Evolutionary conservation across 169 alveolate genomes (phyloP), one percentile per base, ranked within the genome.

Genomic region (Toxoplasma gondii): DNA sequence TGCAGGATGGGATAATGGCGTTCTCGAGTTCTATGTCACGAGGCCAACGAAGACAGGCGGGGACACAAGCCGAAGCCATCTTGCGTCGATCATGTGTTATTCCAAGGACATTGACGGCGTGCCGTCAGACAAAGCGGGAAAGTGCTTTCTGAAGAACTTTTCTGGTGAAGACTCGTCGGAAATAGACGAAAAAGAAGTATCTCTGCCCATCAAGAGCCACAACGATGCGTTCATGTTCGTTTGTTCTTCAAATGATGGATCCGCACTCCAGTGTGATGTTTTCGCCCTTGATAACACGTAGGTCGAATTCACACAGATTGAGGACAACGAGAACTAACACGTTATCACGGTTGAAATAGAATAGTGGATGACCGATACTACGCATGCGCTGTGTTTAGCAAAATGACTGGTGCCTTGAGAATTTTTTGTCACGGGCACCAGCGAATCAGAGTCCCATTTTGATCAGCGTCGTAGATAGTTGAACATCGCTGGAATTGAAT

Each of bases 221-320:
- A 49, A 41, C 31, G 7, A 41, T 44, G 90, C 69, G 5, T 82
- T 82, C 90, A 82, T 82, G 90, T 82, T 82, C 27, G 90, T 82
- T 24, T 82, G 90, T 38, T 12, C 38, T 49, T 5, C 67, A 36
- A 82, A 34, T 41, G 67, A 36, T 16, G 38, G n/a, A 0, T 7
- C n/a, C n/a, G 49, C 45, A 36, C 67, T 82, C 67, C 31, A 43
- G 69, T 82, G 90, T 67, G 64, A 82, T 10, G 90, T 82, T 7
- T 41, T 16, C 64, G 90, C 41, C 41, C 41, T 31, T 67, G 90
- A 82, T 41, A 82, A 82, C 24, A 24, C 10, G 90, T 82, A 82
- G 41, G 90, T 74, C n/a, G 2, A 16, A 49, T 49, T 49, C n/a
- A n/a, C n/a, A n/a, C n/a, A n/a, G n/a, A n/a, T n/a, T n/a, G n/a